A percentile compares a stretch with the other conserved stretches of the same genome.
These are phyloP conservation scores for Phialophora macrospora DNA, from an alignment of 2,329 filamentous ascomycete species.

Conservation along the genomic window DNA sequence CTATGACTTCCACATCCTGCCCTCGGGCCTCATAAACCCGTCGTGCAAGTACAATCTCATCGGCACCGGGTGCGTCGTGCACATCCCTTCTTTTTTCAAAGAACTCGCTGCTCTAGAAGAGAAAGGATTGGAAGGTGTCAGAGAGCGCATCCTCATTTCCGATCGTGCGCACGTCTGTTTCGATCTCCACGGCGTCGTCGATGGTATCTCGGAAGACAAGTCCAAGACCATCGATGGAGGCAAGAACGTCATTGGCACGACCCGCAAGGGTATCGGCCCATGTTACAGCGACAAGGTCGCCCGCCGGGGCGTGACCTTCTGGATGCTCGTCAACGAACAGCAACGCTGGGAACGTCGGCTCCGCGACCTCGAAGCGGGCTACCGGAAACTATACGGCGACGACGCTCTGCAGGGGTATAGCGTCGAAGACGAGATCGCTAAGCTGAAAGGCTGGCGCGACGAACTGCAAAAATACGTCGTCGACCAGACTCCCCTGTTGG, in stretches of 20 bases:
- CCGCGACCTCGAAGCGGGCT: conserved; percentile 47
- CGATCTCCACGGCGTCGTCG: conserved; percentile 52
- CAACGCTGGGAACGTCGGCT: conserved; percentile 41
- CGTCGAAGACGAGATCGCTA: conserved; percentile 63
- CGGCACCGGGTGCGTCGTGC: conserved; percentile 54
- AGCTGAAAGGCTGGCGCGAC: conserved; percentile 51
- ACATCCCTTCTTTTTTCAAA: conserved; percentile 56
- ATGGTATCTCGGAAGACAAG: conserved; percentile 53
- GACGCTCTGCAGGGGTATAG: conserved; percentile 58
- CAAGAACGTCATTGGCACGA: conserved; percentile 54
- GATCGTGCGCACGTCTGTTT: conserved; percentile 54
- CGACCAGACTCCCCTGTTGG: conserved; percentile 48
- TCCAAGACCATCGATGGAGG: conserved; percentile 44
- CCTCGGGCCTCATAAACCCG: conserved; percentile 52
- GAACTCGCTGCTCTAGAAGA: conserved; percentile 50
- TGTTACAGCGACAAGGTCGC: conserved; percentile 68
- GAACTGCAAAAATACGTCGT: conserved; percentile 57
- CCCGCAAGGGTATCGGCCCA: conserved; percentile 59
- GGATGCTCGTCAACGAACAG: conserved; percentile 46
- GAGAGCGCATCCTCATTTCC: conserved; percentile 52
- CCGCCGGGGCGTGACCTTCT: conserved; percentile 63
- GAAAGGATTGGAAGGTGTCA: conserved; percentile 50
- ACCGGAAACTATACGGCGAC: conserved; percentile 64
- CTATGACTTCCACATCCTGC: conserved; percentile 57
- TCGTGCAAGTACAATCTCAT: conserved; percentile 53